Percentiles rank a stretch among this genome's conserved stretches.
Conservation (phyloP, 208 protist species). For the Vickermania ingenoplastis region DNA sequence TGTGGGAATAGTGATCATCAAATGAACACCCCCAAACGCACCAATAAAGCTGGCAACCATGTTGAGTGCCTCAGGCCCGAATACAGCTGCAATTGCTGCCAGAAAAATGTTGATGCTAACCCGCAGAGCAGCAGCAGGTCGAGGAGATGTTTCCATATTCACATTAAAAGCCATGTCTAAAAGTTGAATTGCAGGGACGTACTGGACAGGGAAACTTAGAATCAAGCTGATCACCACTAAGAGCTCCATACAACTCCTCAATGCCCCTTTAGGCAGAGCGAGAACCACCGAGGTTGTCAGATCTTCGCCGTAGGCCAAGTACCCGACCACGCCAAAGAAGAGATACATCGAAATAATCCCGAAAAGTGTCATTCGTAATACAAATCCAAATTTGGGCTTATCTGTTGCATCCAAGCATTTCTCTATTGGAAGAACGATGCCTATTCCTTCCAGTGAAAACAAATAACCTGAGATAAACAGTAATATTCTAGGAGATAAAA, state of each 20-base stretch:
- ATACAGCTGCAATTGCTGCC: constrained; percentile 31
- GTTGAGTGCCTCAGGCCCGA: constrained; percentile 67
- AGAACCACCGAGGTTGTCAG: constrained; percentile 62
- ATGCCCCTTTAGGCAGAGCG: constrained; percentile 31
- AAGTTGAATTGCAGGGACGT: constrained; percentile 74
- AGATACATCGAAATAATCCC: constrained; percentile 52
- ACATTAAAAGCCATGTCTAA: constrained; percentile 50
- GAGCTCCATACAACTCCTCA: constrained; percentile 37
- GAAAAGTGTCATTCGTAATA: constrained; percentile 48
- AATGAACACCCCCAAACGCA: constrained; percentile 64
- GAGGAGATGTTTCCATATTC: constrained; percentile 12
- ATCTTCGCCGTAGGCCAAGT: constrained; percentile 56
- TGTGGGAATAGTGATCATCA: constrained; percentile 68
- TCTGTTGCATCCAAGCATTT: constrained; percentile 53
- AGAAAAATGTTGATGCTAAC: constrained; percentile 41
- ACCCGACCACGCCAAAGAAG: constrained; percentile 54
- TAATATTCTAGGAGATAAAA: constrained; percentile 32
- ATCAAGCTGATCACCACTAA: constrained; percentile 59
- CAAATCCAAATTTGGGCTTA: constrained; percentile 19
- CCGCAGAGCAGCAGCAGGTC: constrained; percentile 32
- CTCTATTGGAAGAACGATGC: constrained; percentile 65
- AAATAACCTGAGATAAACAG: constrained; percentile 73
- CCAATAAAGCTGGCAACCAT: constrained; percentile 73
- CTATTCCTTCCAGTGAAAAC: constrained; percentile 73
- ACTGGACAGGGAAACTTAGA: constrained; percentile 73